These are phyloP conservation scores for Ogataea hybrid DNA, from an alignment of 1,139 yeast species.

Conservation along the genomic window DNA sequence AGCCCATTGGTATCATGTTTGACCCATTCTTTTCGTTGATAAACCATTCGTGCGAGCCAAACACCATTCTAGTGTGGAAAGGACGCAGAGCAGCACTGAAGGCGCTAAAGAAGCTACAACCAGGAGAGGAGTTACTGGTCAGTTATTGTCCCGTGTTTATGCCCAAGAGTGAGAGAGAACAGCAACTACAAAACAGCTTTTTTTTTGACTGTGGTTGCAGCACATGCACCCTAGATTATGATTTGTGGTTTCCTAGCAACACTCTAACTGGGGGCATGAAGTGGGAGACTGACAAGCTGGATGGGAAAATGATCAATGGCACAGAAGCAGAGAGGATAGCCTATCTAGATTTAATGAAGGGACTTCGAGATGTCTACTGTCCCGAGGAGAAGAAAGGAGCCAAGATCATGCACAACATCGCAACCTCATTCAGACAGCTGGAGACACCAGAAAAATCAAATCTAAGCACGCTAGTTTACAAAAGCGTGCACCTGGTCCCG, in stretches of 20 bases:
- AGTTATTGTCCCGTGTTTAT: conserved; percentile 32
- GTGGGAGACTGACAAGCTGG: conserved; percentile 11
- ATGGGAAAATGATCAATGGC: conserved; percentile 1
- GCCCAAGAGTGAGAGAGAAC: conserved; percentile 31
- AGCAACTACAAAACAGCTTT: conserved; percentile 28
- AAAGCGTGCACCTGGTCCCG: conserved; percentile 6
- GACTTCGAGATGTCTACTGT: conserved; percentile 9
- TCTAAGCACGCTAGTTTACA: not conserved
- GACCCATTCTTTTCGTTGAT: conserved; percentile 38
- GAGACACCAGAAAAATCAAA: not conserved
- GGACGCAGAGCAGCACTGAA: conserved; percentile 22
- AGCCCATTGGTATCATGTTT: conserved; percentile 35
- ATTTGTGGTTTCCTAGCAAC: conserved; percentile 21
- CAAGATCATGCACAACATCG: conserved; percentile 1
- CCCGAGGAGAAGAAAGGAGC: conserved; percentile 4
- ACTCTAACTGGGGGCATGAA: conserved; percentile 2
- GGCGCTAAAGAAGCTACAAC: conserved; percentile 26
- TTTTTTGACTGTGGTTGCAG: conserved; percentile 38
- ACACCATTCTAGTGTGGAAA: conserved; percentile 31
- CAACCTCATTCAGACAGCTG: conserved; percentile 5
- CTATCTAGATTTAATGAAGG: conserved; percentile 6
- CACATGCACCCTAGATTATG: conserved; percentile 26
- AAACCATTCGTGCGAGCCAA: conserved; percentile 35
- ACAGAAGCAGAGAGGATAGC: not conserved
- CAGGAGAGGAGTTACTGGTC: conserved; percentile 33